Percentiles rank a stretch among this genome's conserved stretches.
These are phyloP conservation scores for Phytophthora sp. DNA, from an alignment of 352 stramenopile species.

Conservation along the genomic window DNA sequence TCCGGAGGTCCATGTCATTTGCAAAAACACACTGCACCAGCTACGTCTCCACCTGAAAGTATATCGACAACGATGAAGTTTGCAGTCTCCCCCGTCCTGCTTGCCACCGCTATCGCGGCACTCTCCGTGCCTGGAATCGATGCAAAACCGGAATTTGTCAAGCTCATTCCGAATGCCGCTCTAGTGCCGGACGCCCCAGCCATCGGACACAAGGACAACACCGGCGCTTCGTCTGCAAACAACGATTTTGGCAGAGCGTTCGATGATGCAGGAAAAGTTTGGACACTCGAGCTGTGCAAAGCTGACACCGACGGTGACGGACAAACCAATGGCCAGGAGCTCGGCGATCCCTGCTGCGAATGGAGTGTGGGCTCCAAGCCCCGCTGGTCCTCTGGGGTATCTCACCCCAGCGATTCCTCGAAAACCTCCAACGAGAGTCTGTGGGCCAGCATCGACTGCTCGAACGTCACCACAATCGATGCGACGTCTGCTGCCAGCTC, in stretches of 20 bases:
- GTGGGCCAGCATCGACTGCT: constrained; percentile 34
- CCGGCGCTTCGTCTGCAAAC: constrained; percentile 2
- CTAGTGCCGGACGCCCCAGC: constrained; percentile 35
- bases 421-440: constrained; percentile 30
- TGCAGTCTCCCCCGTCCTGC: neutral
- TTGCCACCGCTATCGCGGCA: neutral
- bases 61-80: neutral
- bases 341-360: constrained; percentile 65
- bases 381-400: constrained; percentile 27
- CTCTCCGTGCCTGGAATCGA: neutral
- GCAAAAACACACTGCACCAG: neutral
- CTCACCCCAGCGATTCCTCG: constrained; percentile 32
- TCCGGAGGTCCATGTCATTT: constrained; percentile 11
- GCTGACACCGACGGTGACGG: constrained; percentile 55
- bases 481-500: constrained; percentile 11
- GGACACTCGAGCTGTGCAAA: constrained; percentile 26
- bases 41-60: neutral
- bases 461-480: constrained; percentile 18
- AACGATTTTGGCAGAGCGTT: constrained; percentile 23
- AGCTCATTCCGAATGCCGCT: constrained; percentile 43
- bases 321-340: constrained; percentile 60
- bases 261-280: constrained; percentile 13
- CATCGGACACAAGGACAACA: constrained; percentile 40
- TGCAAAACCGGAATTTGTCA: constrained; percentile 19
- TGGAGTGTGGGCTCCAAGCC: constrained; percentile 5